Evolutionary conservation across 2,329 filamentous ascomycete genomes (phyloP).

Genomic region (Rhinocladiella mackenziei): DNA sequence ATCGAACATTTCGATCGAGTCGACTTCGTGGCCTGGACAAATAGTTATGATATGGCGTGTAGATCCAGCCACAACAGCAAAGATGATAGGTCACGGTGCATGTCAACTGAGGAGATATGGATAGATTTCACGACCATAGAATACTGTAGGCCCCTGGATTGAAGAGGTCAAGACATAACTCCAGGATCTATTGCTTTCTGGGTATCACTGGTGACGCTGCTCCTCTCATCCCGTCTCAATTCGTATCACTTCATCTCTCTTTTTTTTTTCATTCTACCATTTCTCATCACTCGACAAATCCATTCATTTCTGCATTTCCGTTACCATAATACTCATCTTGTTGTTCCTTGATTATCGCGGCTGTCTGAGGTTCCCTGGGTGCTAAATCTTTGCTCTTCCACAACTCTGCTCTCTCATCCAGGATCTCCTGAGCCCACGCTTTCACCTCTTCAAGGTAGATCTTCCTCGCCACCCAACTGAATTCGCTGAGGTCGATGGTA

Average conservation of each 20-base stretch:
- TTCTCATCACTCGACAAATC: slow-evolving; percentile 4
- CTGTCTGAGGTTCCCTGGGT: slow-evolving; percentile 21
- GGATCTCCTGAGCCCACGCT: slow-evolving; percentile 71
- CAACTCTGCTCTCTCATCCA: slow-evolving; percentile 69
- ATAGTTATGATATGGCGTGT: too few species aligned
- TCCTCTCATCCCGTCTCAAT: neutral
- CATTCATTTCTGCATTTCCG: slow-evolving; percentile 6
- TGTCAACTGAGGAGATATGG: too few species aligned
- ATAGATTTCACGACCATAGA: neutral
- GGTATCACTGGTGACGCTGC: neutral
- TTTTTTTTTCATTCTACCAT: neutral
- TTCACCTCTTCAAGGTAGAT: slow-evolving; percentile 74
- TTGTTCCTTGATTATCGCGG: slow-evolving; percentile 25
- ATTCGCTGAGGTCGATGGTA: slow-evolving; percentile 75
- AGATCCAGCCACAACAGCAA: too few species aligned
- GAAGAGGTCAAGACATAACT: neutral
- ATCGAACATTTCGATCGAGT: too few species aligned
- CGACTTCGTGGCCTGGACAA: too few species aligned
- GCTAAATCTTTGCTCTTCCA: slow-evolving; percentile 54
- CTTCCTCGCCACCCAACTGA: slow-evolving; percentile 69
- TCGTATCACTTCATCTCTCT: too few species aligned
- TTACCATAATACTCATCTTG: slow-evolving; percentile 30
- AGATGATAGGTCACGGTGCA: too few species aligned
- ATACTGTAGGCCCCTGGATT: too few species aligned
- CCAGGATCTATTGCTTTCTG: slow-evolving; percentile 6